phyloP scores from a whole-genome alignment of 805 yeast species.

The Metschnikowia anglica region DNA sequence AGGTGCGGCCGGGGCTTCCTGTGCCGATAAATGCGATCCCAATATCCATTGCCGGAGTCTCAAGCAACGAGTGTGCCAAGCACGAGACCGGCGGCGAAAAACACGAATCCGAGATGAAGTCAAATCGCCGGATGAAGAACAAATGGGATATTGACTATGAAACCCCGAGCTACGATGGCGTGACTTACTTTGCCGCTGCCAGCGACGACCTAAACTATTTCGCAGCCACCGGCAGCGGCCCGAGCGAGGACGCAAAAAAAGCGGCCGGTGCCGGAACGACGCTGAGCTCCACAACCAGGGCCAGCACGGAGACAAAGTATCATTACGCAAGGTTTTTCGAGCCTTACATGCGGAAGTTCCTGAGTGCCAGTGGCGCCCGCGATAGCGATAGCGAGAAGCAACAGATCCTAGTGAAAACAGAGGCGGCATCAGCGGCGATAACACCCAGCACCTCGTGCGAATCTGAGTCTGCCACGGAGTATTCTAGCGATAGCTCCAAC shows the following conservation, averaged over 20 bases:
- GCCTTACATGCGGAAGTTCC: constrained; percentile 14
- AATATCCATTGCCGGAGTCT: constrained; percentile 15
- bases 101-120: too few species aligned
- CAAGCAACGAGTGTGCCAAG: neutral
- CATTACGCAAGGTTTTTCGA: constrained; percentile 17
- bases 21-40: constrained; percentile 34
- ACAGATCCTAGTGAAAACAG: too few species aligned
- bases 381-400: neutral
- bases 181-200: constrained; percentile 7
- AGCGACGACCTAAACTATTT: neutral
- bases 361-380: neutral
- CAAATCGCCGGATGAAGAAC: neutral
- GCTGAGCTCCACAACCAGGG: constrained; percentile 1
- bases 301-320: constrained; percentile 7
- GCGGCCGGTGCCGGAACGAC: constrained; percentile 2
- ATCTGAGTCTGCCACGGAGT: constrained; percentile 13
- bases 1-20: constrained; percentile 27
- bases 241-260: neutral
- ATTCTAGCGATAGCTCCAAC: constrained; percentile 27
- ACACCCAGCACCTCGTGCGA: constrained; percentile 8
- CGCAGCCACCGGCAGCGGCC: neutral
- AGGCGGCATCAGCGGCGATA: neutral
- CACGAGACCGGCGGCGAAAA: too few species aligned
- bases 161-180: constrained; percentile 7
- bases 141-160: constrained; percentile 3